phyloP scores from a whole-genome alignment of 495 filamentous ascomycete species.

The Xylaria castorea region DNA sequence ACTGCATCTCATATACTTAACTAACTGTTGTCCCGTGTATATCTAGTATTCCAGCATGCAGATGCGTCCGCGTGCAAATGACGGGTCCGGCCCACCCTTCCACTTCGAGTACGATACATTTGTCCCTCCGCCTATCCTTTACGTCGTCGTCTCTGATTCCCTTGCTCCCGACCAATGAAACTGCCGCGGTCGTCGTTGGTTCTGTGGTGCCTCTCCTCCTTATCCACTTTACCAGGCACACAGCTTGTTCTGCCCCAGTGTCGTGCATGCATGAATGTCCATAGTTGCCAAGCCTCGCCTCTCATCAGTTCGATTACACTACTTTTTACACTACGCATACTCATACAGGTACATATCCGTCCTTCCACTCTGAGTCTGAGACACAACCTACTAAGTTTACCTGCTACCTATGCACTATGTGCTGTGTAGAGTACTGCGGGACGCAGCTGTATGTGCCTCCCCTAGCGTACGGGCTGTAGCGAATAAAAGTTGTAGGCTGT shows the following conservation, averaged over 20 bases:
- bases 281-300: constrained; percentile 26
- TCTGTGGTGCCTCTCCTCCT: not conserved
- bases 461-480: not conserved
- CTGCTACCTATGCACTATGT: not conserved
- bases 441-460: not conserved
- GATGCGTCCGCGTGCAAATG: not conserved
- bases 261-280: constrained; percentile 24
- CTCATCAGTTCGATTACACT: constrained; percentile 1
- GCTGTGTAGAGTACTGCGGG: not conserved
- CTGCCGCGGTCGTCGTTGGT: not conserved
- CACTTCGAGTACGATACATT: not conserved
- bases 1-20: not conserved
- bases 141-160: constrained; percentile 10
- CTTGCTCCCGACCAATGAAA: not conserved
- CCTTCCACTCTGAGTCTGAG: constrained; percentile 8
- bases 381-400: not conserved
- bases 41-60: not conserved
- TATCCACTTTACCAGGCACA: constrained; percentile 49
- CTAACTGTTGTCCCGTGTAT: not conserved
- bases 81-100: not conserved
- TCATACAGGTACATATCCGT: not conserved
- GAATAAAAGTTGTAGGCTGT: not conserved
- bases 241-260: constrained; percentile 36
- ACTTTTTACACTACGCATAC: not conserved
- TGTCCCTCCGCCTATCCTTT: constrained; percentile 15